Percentiles rank a stretch among this genome's conserved stretches.
Conservation (phyloP, 345 rosid species). For the Draba incana region DNA sequence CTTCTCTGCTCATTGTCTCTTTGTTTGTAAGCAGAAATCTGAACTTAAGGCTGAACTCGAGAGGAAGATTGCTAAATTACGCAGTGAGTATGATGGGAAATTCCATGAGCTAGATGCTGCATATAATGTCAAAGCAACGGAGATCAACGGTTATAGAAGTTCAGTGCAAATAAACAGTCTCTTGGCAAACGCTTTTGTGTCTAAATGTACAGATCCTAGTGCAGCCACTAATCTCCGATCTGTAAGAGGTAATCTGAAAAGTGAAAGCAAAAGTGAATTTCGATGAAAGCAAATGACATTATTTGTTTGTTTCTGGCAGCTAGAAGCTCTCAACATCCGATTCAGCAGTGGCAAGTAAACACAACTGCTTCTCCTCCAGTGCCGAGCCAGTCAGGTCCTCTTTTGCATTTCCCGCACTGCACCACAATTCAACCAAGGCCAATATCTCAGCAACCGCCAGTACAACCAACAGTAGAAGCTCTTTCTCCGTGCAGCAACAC, state of each 20-base stretch:
- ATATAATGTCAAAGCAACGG: background rate
- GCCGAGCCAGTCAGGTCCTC: background rate
- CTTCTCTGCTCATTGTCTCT: conserved; percentile 19
- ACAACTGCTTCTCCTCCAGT: conserved; percentile 16
- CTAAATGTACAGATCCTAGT: conserved; percentile 4
- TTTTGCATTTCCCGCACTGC: background rate
- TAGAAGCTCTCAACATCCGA: conserved; percentile 11
- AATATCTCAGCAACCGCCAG: background rate
- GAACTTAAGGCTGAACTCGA: conserved; percentile 25
- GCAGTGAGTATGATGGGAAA: conserved; percentile 20
- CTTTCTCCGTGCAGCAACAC: background rate
- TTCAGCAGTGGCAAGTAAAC: background rate
- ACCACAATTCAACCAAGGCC: conserved; percentile 4
- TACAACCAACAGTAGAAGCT: background rate
- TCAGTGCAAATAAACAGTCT: conserved; percentile 16
- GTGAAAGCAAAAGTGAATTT: background rate
- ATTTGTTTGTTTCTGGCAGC: conserved; percentile 6
- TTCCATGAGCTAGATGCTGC: conserved; percentile 22
- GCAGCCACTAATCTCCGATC: conserved; percentile 4
- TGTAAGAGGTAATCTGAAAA: conserved; percentile 28
- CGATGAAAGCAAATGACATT: background rate
- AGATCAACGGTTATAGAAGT: conserved; percentile 2
- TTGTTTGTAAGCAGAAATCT: conserved; percentile 23
- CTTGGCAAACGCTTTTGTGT: conserved; percentile 20
- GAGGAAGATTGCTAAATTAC: conserved; percentile 32